A percentile compares a stretch with the other conserved stretches of the same genome.
These are phyloP conservation scores for Fusarium sp. DNA, from an alignment of 2,329 filamentous ascomycete species.

Conservation along the genomic window DNA sequence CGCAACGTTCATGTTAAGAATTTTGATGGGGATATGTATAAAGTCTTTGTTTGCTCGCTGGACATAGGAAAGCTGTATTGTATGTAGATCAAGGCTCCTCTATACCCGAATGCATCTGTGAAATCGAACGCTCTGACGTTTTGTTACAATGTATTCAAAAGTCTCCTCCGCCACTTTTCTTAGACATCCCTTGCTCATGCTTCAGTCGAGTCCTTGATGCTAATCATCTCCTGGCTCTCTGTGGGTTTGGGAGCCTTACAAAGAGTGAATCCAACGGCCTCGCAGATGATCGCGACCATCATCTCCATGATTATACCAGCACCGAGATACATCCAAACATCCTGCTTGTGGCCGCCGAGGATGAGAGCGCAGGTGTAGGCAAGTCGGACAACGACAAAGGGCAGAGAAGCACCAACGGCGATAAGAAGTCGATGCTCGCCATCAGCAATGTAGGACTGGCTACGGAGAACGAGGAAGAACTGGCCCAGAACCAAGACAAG, in stretches of 20 bases:
- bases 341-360: slow-evolving; percentile 38
- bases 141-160: neutral
- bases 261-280: slow-evolving; percentile 44
- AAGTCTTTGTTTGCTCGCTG: slow-evolving; percentile 11
- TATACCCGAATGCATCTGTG: neutral
- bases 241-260: slow-evolving; percentile 28
- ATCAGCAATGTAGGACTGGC: slow-evolving; percentile 51
- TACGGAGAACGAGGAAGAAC: slow-evolving; percentile 50
- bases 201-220: neutral
- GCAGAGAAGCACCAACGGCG: slow-evolving; percentile 46
- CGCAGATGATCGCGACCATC: slow-evolving; percentile 43
- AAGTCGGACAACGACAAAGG: slow-evolving; percentile 47
- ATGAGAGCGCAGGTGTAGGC: slow-evolving; percentile 43
- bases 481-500: slow-evolving; percentile 52
- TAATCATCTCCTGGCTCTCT: slow-evolving; percentile 6
- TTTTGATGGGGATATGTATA: slow-evolving; percentile 10
- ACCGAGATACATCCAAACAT: slow-evolving; percentile 45
- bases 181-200: neutral
- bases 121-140: neutral
- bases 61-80: neutral
- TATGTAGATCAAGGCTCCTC: neutral
- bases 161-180: neutral
- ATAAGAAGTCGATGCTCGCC: slow-evolving; percentile 65
- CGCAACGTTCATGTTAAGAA: neutral
- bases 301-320: slow-evolving; percentile 47